Conservation (phyloP, 192 early-diverging fungal genomes). For the Umbelopsis ramanniana region DNA sequence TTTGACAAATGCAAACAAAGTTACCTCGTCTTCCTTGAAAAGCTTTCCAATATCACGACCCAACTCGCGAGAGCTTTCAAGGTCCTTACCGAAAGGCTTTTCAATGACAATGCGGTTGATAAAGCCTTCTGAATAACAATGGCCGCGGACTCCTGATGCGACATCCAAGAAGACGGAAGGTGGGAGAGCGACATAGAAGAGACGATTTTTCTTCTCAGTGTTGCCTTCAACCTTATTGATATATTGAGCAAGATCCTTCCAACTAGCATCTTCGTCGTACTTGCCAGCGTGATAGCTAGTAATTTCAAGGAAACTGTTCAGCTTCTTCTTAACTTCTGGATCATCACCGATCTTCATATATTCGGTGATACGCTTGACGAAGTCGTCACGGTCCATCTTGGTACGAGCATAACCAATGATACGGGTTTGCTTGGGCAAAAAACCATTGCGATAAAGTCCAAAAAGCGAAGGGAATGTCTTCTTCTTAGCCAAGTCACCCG, state of each 20-base stretch:
- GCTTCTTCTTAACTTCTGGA: constrained; percentile 56
- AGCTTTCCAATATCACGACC: constrained; percentile 70
- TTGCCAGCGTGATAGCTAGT: constrained; percentile 83
- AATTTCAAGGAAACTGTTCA: constrained; percentile 67
- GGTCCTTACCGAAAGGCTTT: constrained; percentile 97
- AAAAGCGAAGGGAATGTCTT: constrained; percentile 98
- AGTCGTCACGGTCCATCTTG: constrained; percentile 74
- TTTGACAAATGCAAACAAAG: not conserved
- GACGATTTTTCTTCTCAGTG: constrained; percentile 58
- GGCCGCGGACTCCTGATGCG: constrained; percentile 68
- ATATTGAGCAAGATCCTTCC: constrained; percentile 63
- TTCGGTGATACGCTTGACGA: constrained; percentile 70
- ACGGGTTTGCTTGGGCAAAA: constrained; percentile 71
- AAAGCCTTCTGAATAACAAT: constrained; percentile 67
- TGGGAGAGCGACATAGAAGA: constrained; percentile 97
- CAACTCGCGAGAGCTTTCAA: constrained; percentile 79
- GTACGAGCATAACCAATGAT: constrained; percentile 96
- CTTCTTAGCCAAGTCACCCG: constrained; percentile 96
- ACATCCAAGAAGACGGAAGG: constrained; percentile 94
- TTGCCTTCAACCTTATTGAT: constrained; percentile 59
- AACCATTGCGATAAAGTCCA: constrained; percentile 85
- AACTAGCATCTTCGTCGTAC: constrained; percentile 82
- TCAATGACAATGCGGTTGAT: constrained; percentile 92
- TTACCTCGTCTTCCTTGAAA: constrained; percentile 88
- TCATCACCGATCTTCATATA: constrained; percentile 66